Evolutionary conservation across 129 eudicot genomes (phyloP), one percentile per base, ranked within the genome.

Genomic region (Artemisia annua): DNA sequence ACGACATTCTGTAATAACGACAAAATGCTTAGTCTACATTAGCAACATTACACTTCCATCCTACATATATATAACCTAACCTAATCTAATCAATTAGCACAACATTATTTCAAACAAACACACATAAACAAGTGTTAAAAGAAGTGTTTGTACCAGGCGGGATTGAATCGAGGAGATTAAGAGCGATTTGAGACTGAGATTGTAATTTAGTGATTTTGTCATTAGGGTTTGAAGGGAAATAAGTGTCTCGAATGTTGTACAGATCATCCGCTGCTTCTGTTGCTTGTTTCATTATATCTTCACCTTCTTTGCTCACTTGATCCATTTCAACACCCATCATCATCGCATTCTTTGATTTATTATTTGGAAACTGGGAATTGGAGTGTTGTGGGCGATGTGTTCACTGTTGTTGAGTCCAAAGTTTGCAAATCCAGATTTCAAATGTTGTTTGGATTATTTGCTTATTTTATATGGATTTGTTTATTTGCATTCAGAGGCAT

Each of bases 91-190:
- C 67, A 57, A 55, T 43, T 54, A 66, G 52, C 16, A 61, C 16
- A 11, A 43, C 35, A 8, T 28, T 5, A 28, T 3, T 28, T 28
- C 0, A 28, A 49, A 32, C 55, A 11, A 17, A 63, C 22, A 15
- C 11, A 11, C 5, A 59, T 13, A n/a, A n/a, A n/a, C 58, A 20
- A 15, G 14, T 15, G 11, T 22, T 8, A 32, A 63, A 63, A n/a
- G 48, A 54, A 77, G 6, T 44, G n/a, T 43, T 39, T 22, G 59
- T 80, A 92, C 99, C 99, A 24, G 85, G 85, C 61, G 97, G 89
- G 54, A 94, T 79, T n/a, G 90, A 83, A 76, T 90, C 97, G 78
- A 94, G 96, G 71, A 90, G 75, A 19, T 78, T 75, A 82, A 90
- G 84, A 70, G 96, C 92, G 75, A 83, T 73, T 72, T 80, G 69